Base-by-base conservation (phyloP, 116 monocot species). In the Dioscorea cayenensis region DNA sequence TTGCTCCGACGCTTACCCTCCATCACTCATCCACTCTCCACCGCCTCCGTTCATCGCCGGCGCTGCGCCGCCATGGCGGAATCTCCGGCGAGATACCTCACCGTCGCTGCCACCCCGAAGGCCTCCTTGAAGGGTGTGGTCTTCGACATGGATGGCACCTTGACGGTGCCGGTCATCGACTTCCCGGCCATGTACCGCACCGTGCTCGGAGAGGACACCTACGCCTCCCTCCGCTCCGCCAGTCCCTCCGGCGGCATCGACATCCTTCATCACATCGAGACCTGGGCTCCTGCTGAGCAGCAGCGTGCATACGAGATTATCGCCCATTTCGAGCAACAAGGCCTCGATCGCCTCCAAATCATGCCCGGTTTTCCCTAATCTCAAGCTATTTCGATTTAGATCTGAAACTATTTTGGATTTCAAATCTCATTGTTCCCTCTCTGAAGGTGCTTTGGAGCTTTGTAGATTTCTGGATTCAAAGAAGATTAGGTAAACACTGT, bases 111-210 rank as follows among this genome's bases (percentile, higher is more conserved):
- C 11, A 12, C 66, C 9, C 4, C 38, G 36, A 79, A 73, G 66
- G 73, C 86, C 72, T 69, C 49, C 71, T 84, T 96, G 69, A 73
- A 77, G 13, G 96, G 96, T 0, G 87, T 96, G 28, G 92, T 96
- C 68, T 96, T 96, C 84, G 96, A 96, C 84, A 92, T 96, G 96
- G 96, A 96, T 84, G 96, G 96, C 36, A 96, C 96, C 32, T 84
- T 96, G 27, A 96, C 96, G 61, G 88, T 92, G 29, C 96, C 96
- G 50, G 96, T 86, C 43, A 96, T 96, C 76, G 86, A 96, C 75
- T 96, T 96, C 85, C 49, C 67, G 36, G 92, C 85, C 59, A 92
- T 96, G 96, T 86, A 96, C 71, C 76, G 96, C 22, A 70, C 74
- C 22, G 88, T 96, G 71, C 90, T 96, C n/a, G 96, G 96, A 5